Evolutionary conservation across 1,284 basidiomycete species (phyloP).

Genomic region (Wolfiporia cocos): DNA sequence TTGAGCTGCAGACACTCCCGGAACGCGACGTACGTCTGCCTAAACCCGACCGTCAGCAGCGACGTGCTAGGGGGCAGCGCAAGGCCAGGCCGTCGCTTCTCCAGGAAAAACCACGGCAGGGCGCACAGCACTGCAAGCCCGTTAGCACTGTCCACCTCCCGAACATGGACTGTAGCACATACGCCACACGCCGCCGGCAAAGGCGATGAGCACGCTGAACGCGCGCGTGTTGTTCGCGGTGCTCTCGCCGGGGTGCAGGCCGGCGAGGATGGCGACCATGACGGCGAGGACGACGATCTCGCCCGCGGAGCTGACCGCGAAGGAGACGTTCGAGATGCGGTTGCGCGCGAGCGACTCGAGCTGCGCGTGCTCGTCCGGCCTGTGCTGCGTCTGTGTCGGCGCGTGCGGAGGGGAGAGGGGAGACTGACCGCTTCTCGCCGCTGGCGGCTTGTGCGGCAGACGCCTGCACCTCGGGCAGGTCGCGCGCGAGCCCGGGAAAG

Average conservation of each 20-base stretch:
- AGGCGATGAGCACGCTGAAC: conserved; percentile 72
- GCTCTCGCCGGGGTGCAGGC: conserved; percentile 54
- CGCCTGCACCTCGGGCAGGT: conserved; percentile 62
- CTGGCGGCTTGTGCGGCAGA: conserved; percentile 35
- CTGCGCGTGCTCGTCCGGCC: conserved; percentile 49
- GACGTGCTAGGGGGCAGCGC: conserved; percentile 56
- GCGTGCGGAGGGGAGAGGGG: too few species aligned
- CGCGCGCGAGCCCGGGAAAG: conserved; percentile 71
- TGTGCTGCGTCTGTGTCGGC: too few species aligned
- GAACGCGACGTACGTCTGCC: conserved; percentile 64
- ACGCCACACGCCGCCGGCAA: conserved; percentile 74
- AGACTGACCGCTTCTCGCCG: too few species aligned
- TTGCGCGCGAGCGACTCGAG: conserved; percentile 69
- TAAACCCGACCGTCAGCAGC: conserved; percentile 64
- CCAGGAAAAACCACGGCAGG: conserved; percentile 72
- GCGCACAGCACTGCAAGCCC: conserved; percentile 53
- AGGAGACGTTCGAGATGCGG: conserved; percentile 76
- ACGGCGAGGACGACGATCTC: conserved; percentile 69
- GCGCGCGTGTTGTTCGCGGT: conserved; percentile 74
- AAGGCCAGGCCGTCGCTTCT: conserved; percentile 64
- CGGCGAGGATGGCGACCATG: conserved; percentile 76
- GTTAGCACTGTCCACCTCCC: neutral
- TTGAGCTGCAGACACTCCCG: conserved; percentile 64
- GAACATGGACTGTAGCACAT: conserved; percentile 29
- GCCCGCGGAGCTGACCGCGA: conserved; percentile 66